Evolutionary conservation across 805 yeast genomes (phyloP).

Genomic region (Monosporozyma yasuniensis): DNA sequence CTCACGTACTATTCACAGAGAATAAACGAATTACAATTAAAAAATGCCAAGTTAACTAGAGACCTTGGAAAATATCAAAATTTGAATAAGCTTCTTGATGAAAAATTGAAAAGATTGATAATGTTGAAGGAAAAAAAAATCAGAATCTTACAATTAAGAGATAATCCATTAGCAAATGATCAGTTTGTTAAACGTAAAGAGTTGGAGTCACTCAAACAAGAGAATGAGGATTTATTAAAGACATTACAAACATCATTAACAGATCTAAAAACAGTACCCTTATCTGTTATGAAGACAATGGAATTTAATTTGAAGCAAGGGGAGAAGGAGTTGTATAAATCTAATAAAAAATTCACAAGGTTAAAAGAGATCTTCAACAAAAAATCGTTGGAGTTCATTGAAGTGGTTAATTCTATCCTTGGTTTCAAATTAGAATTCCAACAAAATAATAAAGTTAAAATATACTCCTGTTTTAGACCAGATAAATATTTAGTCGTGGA

Average conservation of each 20-base stretch:
- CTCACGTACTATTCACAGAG: conserved; percentile 22
- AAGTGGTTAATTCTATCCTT: conserved; percentile 54
- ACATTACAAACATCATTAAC: conserved; percentile 13
- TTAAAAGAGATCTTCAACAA: conserved; percentile 48
- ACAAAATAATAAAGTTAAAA: conserved; percentile 46
- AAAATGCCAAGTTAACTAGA: conserved; percentile 34
- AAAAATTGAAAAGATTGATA: conserved; percentile 31
- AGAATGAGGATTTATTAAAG: conserved; percentile 47
- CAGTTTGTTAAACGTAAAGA: conserved; percentile 50
- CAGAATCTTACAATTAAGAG: conserved; percentile 52
- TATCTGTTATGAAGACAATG: conserved; percentile 53
- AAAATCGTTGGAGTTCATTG: conserved; percentile 64
- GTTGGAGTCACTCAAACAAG: conserved; percentile 43
- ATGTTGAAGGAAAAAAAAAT: conserved; percentile 32
- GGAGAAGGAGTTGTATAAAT: conserved; percentile 39
- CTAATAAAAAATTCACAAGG: conserved; percentile 45
- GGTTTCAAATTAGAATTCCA: conserved; percentile 69
- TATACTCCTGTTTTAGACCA: conserved; percentile 39
- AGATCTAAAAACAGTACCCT: conserved; percentile 40
- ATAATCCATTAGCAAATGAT: conserved; percentile 55
- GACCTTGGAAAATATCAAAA: conserved; percentile 32
- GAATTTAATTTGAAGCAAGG: conserved; percentile 43
- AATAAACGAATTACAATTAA: conserved; percentile 33
- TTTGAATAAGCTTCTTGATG: conserved; percentile 30
- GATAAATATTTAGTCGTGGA: conserved; percentile 47